phyloP scores from a whole-genome alignment of 495 filamentous ascomycete genomes.

The Pyronema domesticum region DNA sequence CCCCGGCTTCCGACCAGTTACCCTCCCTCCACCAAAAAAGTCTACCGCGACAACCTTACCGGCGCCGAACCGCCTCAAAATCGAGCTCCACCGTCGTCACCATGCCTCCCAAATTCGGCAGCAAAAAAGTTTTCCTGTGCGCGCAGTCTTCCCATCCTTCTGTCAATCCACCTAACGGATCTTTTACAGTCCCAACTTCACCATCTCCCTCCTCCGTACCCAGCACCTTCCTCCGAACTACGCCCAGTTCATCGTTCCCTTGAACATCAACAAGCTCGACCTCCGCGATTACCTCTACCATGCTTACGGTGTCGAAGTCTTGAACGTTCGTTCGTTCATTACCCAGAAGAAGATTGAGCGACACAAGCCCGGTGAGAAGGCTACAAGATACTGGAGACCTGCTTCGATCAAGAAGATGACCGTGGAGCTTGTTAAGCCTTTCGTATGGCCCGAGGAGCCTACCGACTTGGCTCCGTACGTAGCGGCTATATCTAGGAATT shows the following conservation, averaged over 20 bases:
- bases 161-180: neutral
- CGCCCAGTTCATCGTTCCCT: constrained; percentile 68
- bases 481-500: neutral
- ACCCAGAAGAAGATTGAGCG: constrained; percentile 44
- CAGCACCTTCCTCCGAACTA: constrained; percentile 53
- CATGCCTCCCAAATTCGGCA: constrained; percentile 27
- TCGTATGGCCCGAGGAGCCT: constrained; percentile 60
- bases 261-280: constrained; percentile 82
- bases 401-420: constrained; percentile 72
- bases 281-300: constrained; percentile 73
- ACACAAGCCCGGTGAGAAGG: constrained; percentile 29
- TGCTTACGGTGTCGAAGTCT: constrained; percentile 48
- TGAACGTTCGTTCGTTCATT: constrained; percentile 61
- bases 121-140: constrained; percentile 54
- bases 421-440: constrained; percentile 64
- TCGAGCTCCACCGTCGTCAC: neutral
- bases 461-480: constrained; percentile 39
- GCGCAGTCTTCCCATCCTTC: constrained; percentile 16
- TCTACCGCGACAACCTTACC: no score
- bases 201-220: constrained; percentile 54
- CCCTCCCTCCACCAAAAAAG: no score
- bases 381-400: constrained; percentile 37
- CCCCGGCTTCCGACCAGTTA: no score
- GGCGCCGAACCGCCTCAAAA: no score
- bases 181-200: constrained; percentile 51